phyloP scores from a whole-genome alignment of 371 early-diverging fungal species.

The Globomyces sp. region DNA sequence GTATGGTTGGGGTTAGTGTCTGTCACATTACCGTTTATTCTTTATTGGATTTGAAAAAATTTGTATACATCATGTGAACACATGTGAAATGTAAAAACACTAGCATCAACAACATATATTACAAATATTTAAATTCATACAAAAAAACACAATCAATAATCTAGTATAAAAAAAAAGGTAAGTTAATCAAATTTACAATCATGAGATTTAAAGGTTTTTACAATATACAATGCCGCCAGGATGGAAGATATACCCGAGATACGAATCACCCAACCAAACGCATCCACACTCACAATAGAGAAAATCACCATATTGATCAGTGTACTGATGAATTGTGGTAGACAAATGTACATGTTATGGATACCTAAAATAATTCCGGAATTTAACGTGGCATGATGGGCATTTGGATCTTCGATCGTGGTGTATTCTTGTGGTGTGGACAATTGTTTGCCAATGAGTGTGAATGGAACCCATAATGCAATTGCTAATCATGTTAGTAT shows the following conservation, averaged over 20 bases:
- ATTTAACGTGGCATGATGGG: slow-evolving; percentile 29
- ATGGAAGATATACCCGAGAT: background rate
- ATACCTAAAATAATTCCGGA: slow-evolving; percentile 89
- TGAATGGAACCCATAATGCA: slow-evolving; percentile 90
- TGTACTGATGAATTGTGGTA: slow-evolving; percentile 87
- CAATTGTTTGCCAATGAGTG: slow-evolving; percentile 83
- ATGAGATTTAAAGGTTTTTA: too few species aligned
- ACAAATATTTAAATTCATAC: too few species aligned
- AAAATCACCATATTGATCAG: slow-evolving; percentile 79
- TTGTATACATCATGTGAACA: too few species aligned
- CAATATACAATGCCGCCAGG: background rate
- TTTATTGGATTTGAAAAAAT: too few species aligned
- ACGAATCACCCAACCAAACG: slow-evolving; percentile 7
- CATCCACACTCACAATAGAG: slow-evolving; percentile 36
- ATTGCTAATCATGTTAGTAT: slow-evolving; percentile 39
- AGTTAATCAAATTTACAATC: too few species aligned
- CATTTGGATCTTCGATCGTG: slow-evolving; percentile 1
- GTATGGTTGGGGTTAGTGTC: too few species aligned
- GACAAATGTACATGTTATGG: slow-evolving; percentile 90
- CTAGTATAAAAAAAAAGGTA: too few species aligned
- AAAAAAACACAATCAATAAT: too few species aligned
- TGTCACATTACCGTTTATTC: too few species aligned
- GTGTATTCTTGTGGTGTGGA: background rate
- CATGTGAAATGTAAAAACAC: too few species aligned
- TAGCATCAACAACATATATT: too few species aligned